Conservation (phyloP, 1,284 basidiomycete species). For the Trametes pubescens region DNA sequence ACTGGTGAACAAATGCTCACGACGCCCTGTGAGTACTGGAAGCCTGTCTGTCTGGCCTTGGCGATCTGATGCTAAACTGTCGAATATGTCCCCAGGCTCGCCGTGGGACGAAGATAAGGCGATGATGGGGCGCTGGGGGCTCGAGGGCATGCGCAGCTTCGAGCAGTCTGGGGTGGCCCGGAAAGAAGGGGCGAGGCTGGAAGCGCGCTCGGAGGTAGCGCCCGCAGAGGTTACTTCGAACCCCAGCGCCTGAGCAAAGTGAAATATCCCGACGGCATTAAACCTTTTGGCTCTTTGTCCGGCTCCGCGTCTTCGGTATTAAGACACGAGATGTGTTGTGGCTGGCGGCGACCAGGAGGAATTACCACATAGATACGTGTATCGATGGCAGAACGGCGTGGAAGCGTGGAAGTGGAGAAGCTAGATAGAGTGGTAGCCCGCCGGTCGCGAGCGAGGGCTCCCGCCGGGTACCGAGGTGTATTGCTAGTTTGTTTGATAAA, state of each 20-base stretch:
- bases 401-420: constrained; percentile 7
- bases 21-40: constrained; percentile 80
- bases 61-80: constrained; percentile 27
- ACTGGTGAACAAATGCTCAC: constrained; percentile 98
- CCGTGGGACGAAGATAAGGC: constrained; percentile 95
- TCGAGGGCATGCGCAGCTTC: constrained; percentile 91
- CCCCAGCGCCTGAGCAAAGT: constrained; percentile 23
- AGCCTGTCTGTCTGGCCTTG: constrained; percentile 5
- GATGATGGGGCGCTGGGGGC: constrained; percentile 94
- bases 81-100: constrained; percentile 57
- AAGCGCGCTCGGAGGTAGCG: constrained; percentile 15
- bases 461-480: constrained; percentile 15
- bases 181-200: constrained; percentile 54
- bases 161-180: constrained; percentile 59
- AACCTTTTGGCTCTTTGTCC: constrained; percentile 11
- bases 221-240: constrained; percentile 10
- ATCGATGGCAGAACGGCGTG: constrained; percentile 3
- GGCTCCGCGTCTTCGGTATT: constrained; percentile 6
- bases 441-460: constrained; percentile 1
- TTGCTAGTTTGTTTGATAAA: constrained; percentile 28
- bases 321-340: background rate
- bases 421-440: constrained; percentile 2
- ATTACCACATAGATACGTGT: constrained; percentile 2
- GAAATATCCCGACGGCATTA: background rate
- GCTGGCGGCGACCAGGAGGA: constrained; percentile 6